Base-by-base conservation (phyloP, 345 rosid genomes). In the Bruguiera sexangula region DNA sequence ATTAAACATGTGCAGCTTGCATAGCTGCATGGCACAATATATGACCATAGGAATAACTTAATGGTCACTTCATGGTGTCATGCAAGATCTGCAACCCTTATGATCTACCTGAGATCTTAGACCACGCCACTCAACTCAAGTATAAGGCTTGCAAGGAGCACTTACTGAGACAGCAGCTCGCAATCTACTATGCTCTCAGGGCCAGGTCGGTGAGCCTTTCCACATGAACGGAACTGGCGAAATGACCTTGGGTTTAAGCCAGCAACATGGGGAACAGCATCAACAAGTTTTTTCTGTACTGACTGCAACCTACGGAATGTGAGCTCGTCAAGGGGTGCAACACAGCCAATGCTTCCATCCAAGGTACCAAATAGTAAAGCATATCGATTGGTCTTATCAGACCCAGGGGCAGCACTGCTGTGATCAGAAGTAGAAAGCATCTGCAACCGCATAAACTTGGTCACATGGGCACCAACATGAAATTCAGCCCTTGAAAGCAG, bases 151-250 rank as follows among this genome's bases (percentile, higher is more conserved):
- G 26, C 30, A 67, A 71, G 67, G 71, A 55, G 62, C 64, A 81
- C 96, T 85, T 85, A 95, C 97, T 92, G 88, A 88, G 84, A 78
- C 62, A 95, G 96, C 77, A 90, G 85, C 81, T 95, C 99, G 39
- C 96, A 87, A 75, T 92, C 99, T 69, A 95, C 92, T 62, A 92
- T 89, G 83, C 88, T 92, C 67, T 95, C 99, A 60, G 97, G 99
- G 48, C 99, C 97, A 70, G 96, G 90, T 70, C 89, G 86, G 67
- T 91, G 92, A 69, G 90, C 99, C 76, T 82, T 95, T 74, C 99
- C 96, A 62, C 80, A 76, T 16, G 97, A 77, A 31, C 61, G 79
- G 77, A 95, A 95, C 78, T 88, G 97, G 67, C 96, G 93, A 81
- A 92, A 95, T 72, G 99, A 84, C 77, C 82, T 86, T 37, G 99